Conservation (phyloP, 2,329 filamentous ascomycete species). For the Paraconiothyrium sp. region DNA sequence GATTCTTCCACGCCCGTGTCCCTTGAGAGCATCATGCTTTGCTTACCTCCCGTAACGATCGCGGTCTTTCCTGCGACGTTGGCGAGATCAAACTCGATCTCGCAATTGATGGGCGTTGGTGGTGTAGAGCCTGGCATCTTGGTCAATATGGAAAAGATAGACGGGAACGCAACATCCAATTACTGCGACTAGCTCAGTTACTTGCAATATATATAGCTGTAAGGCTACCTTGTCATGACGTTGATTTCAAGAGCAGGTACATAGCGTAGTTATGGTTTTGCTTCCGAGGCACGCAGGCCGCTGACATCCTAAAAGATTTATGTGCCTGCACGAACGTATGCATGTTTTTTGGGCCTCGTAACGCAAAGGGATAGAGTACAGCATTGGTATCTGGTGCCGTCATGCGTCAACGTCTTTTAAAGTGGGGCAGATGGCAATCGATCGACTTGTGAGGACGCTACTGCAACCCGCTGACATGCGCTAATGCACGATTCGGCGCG, state of each 20-base stretch:
- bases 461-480: slow-evolving; percentile 12
- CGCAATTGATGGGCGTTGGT: not conserved
- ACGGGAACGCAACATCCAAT: not conserved
- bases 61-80: slow-evolving; percentile 14
- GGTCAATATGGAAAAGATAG: not conserved
- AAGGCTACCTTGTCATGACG: too few species aligned
- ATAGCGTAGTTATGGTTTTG: too few species aligned
- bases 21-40: not conserved
- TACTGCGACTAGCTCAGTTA: too few species aligned
- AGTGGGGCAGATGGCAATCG: not conserved
- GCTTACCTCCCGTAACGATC: slow-evolving; percentile 20
- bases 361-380: not conserved
- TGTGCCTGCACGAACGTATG: not conserved
- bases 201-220: too few species aligned
- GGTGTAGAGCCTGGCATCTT: not conserved
- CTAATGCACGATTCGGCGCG: slow-evolving; percentile 5
- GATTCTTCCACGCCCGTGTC: too few species aligned
- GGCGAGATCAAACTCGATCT: slow-evolving; percentile 5
- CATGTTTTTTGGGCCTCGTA: not conserved
- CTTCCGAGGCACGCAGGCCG: not conserved
- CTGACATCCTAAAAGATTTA: not conserved
- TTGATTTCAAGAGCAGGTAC: too few species aligned
- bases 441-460: not conserved
- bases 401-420: not conserved
- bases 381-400: not conserved